Evolutionary conservation across 306 rosid species (phyloP).

Genomic region (Fagus crenata): DNA sequence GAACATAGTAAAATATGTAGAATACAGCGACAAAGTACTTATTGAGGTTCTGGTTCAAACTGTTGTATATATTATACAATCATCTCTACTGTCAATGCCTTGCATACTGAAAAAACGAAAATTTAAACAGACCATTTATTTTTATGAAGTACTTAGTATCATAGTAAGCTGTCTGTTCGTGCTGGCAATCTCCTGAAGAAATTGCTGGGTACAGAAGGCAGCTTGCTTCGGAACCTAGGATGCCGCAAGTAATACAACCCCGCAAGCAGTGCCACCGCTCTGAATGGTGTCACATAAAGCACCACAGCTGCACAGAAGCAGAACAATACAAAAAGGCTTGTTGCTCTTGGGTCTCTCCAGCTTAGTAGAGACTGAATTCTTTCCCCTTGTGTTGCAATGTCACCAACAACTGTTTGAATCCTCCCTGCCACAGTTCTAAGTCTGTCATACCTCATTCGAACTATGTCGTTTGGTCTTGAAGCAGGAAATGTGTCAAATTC

Average conservation of each 20-base stretch:
- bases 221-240: conserved; percentile 80
- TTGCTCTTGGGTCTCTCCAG: conserved; percentile 95
- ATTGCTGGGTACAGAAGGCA: conserved; percentile 79
- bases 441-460: conserved; percentile 86
- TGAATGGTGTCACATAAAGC: conserved; percentile 70
- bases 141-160: conserved; percentile 8
- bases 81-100: not conserved
- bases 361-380: conserved; percentile 77
- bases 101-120: not conserved
- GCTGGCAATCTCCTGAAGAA: conserved; percentile 91
- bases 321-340: conserved; percentile 66
- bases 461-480: conserved; percentile 59
- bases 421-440: conserved; percentile 90
- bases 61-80: too few species aligned
- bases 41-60: not conserved
- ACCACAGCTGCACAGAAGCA: conserved; percentile 69
- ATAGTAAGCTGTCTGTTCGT: conserved; percentile 70
- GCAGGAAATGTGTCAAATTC: conserved; percentile 94
- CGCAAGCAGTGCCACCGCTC: conserved; percentile 67
- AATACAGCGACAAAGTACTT: not conserved
- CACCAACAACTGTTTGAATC: conserved; percentile 90
- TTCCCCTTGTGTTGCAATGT: conserved; percentile 96
- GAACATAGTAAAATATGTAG: too few species aligned
- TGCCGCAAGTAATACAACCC: conserved; percentile 75
- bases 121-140: not conserved